Evolutionary conservation across 2,329 filamentous ascomycete genomes (phyloP).

Genomic region (Hypoxylon sp.): DNA sequence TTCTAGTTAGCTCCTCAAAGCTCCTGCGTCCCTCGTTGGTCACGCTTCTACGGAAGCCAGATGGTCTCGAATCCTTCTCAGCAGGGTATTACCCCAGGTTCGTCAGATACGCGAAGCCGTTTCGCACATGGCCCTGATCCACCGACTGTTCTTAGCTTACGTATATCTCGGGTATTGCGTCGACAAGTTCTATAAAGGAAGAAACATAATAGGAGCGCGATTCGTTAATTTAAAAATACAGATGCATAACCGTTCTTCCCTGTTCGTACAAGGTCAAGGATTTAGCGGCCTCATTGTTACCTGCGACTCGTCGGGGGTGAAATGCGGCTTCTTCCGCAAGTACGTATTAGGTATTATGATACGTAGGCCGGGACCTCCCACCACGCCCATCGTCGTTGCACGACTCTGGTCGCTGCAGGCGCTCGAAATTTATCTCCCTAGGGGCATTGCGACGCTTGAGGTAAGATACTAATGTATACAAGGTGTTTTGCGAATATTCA

Average conservation of each 20-base stretch:
- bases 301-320: conserved; percentile 13
- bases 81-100: conserved; percentile 42
- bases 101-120: conserved; percentile 40
- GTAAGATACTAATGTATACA: conserved; percentile 13
- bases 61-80: conserved; percentile 28
- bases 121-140: conserved; percentile 30
- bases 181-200: background rate
- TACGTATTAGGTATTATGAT: no score
- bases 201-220: conserved; percentile 5
- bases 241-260: background rate
- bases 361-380: conserved; percentile 15
- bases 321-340: conserved; percentile 33
- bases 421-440: conserved; percentile 32
- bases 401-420: conserved; percentile 33
- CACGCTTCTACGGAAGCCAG: conserved; percentile 1
- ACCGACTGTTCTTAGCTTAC: conserved; percentile 31
- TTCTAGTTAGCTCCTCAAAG: conserved; percentile 27
- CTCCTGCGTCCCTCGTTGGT: conserved; percentile 2
- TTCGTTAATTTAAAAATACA: conserved; percentile 5
- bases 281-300: background rate
- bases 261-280: conserved; percentile 1
- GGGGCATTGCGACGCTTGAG: conserved; percentile 32
- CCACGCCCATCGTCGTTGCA: conserved; percentile 39
- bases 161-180: conserved; percentile 15
- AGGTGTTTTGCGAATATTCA: conserved; percentile 18